Base-by-base conservation (phyloP, 331 rosid genomes). In the Quercus tomentella region DNA sequence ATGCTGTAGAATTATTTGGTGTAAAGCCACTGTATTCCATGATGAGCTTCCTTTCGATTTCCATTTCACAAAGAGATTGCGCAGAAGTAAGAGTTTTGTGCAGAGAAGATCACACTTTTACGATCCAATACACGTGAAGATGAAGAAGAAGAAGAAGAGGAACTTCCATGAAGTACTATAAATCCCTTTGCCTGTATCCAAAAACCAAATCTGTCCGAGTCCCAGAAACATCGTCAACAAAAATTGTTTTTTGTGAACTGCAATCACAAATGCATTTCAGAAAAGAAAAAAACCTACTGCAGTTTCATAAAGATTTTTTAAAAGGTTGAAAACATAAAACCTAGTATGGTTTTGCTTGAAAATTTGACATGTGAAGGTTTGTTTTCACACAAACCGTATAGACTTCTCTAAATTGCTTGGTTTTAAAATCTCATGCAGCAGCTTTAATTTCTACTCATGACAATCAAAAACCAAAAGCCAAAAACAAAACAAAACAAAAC, bases 11-110 rank as follows among this genome's bases (percentile, higher is more conserved):
- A 7, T 70, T 23, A 56, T 55, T 81, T 6, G 82, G 80, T 74
- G 80, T 20, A 41, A 79, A 18, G 3, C 67, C 82, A 23, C 83
- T 77, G 33, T 83, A 88, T 21, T 85, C 89, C 89, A 85, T 88
- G 22, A 14, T 63, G 4, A 18, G 17, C 9, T 18, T 62, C 72
- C 72, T n/a, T n/a, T 67, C 52, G 17, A 67, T 67, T 67, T 35
- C 28, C 72, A 67, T 35, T 17, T 63, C 70, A 2, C 6, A 33
- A 41, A 2, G 11, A 15, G n/a, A 2, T 8, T 26, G 28, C 17
- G 43, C 37, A 37, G 10, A 37, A 37, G 10, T 5, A 30, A 26
- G 69, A 62, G 6, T 49, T 49, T 49, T 49, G 55, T 49, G 14
- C 25, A 60, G 25, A 60, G 23, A 25, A 20, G 8, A 60, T 18